phyloP scores from a whole-genome alignment of 352 stramenopile species.

The Globisporangium yorkense region DNA sequence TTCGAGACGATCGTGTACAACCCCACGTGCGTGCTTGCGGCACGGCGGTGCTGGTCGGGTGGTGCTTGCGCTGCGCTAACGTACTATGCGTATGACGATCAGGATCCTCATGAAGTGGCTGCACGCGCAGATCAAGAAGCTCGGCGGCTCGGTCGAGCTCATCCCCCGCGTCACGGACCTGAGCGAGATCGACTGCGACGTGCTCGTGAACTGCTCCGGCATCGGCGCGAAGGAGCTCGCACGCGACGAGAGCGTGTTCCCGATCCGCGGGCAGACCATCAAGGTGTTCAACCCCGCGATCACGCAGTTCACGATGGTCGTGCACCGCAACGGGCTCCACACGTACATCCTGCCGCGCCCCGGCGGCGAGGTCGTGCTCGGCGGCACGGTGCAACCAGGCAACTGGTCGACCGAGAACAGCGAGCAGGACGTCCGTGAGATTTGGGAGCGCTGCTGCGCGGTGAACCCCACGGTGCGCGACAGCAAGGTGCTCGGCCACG shows the following conservation, averaged over 20 bases:
- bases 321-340: slow-evolving; percentile 36
- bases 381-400: slow-evolving; percentile 56
- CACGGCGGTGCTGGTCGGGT: background rate
- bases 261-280: slow-evolving; percentile 58
- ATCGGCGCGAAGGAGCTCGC: slow-evolving; percentile 40
- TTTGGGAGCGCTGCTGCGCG: slow-evolving; percentile 42
- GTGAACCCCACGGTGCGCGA: slow-evolving; percentile 36
- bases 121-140: slow-evolving; percentile 28
- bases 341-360: slow-evolving; percentile 69
- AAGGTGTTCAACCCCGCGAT: slow-evolving; percentile 52
- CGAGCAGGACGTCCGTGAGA: slow-evolving; percentile 30
- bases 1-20: slow-evolving; percentile 70
- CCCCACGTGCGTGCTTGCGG: slow-evolving; percentile 19
- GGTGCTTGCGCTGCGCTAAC: background rate
- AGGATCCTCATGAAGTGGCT: slow-evolving; percentile 54
- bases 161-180: slow-evolving; percentile 23
- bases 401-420: slow-evolving; percentile 43
- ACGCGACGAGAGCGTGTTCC: slow-evolving; percentile 32
- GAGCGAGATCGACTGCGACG: slow-evolving; percentile 34
- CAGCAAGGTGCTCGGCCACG: slow-evolving; percentile 30
- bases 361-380: slow-evolving; percentile 50
- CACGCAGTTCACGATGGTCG: slow-evolving; percentile 38
- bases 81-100: too few species aligned
- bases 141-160: slow-evolving; percentile 48
- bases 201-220: slow-evolving; percentile 64